Conservation (phyloP, 768 basidiomycete species). For the Phylloporus arenicola region DNA sequence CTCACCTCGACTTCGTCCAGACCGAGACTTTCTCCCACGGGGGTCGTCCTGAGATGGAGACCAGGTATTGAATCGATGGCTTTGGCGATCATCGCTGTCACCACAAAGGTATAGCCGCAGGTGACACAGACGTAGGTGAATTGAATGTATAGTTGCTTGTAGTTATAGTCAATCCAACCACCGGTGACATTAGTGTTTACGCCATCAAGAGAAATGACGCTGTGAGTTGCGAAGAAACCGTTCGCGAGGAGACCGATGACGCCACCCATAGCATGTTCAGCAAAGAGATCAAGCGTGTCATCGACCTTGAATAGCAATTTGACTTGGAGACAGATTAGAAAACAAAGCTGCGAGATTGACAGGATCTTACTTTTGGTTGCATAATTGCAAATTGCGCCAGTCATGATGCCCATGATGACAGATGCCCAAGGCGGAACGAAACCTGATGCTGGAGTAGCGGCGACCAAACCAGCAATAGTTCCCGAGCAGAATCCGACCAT, state of each 20-base stretch:
- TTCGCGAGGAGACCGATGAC: slow-evolving; percentile 69
- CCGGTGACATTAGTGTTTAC: slow-evolving; percentile 49
- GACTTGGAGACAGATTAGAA: slow-evolving; percentile 37
- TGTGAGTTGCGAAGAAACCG: slow-evolving; percentile 65
- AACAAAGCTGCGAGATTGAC: neutral
- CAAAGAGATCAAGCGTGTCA: slow-evolving; percentile 89
- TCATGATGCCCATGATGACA: slow-evolving; percentile 67
- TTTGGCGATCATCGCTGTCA: slow-evolving; percentile 58
- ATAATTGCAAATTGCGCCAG: slow-evolving; percentile 73
- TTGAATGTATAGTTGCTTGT: slow-evolving; percentile 77
- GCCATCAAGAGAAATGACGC: slow-evolving; percentile 64
- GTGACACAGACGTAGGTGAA: slow-evolving; percentile 58
- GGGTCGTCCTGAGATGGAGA: slow-evolving; percentile 46
- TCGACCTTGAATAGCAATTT: slow-evolving; percentile 70
- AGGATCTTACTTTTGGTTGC: slow-evolving; percentile 65
- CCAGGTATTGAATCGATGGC: slow-evolving; percentile 53
- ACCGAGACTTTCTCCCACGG: slow-evolving; percentile 55
- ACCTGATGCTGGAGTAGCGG: slow-evolving; percentile 84
- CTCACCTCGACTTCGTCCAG: slow-evolving; percentile 71
- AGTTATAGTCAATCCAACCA: slow-evolving; percentile 73
- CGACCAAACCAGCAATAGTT: slow-evolving; percentile 83
- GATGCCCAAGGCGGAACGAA: slow-evolving; percentile 74
- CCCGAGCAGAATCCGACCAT: slow-evolving; percentile 91
- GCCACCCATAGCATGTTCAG: slow-evolving; percentile 85
- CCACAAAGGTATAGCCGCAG: slow-evolving; percentile 54